These are phyloP conservation scores for Aechmea fasciata DNA, from an alignment of 176 grass and related monocot genomes.

Conservation along the genomic window DNA sequence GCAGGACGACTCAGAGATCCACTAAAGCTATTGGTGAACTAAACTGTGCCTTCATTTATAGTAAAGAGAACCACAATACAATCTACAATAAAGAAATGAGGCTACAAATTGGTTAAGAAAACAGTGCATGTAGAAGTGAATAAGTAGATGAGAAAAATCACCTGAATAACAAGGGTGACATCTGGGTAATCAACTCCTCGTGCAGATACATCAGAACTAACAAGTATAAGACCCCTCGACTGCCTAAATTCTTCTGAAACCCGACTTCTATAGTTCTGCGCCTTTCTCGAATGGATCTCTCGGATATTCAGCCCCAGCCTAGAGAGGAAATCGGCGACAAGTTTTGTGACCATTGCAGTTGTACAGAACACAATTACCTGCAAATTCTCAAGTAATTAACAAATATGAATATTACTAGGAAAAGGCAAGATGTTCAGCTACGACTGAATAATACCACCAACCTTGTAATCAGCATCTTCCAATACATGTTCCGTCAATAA, in stretches of 20 bases:
- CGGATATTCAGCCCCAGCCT: constrained; percentile 66
- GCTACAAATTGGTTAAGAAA: background rate
- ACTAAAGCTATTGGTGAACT: too few species aligned
- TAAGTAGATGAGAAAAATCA: constrained; percentile 11
- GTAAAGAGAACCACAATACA: too few species aligned
- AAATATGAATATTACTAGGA: background rate
- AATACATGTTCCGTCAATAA: constrained; percentile 53
- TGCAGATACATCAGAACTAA: constrained; percentile 94
- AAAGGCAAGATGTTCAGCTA: background rate
- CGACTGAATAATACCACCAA: constrained; percentile 28
- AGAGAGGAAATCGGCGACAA: constrained; percentile 63
- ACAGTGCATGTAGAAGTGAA: background rate
- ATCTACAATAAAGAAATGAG: background rate
- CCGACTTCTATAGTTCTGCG: constrained; percentile 67
- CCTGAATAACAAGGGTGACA: constrained; percentile 86
- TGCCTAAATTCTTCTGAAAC: constrained; percentile 88
- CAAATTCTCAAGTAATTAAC: constrained; percentile 15
- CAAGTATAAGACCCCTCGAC: constrained; percentile 82
- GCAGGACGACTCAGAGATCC: too few species aligned
- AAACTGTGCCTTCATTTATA: too few species aligned
- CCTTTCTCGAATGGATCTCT: constrained; percentile 93
- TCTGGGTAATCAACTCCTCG: constrained; percentile 93
- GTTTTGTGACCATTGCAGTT: constrained; percentile 83
- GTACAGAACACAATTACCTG: constrained; percentile 97
- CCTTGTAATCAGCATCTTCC: constrained; percentile 85